phyloP scores from a whole-genome alignment of 169 alveolate genomes.

The Blepharisma undulans region DNA sequence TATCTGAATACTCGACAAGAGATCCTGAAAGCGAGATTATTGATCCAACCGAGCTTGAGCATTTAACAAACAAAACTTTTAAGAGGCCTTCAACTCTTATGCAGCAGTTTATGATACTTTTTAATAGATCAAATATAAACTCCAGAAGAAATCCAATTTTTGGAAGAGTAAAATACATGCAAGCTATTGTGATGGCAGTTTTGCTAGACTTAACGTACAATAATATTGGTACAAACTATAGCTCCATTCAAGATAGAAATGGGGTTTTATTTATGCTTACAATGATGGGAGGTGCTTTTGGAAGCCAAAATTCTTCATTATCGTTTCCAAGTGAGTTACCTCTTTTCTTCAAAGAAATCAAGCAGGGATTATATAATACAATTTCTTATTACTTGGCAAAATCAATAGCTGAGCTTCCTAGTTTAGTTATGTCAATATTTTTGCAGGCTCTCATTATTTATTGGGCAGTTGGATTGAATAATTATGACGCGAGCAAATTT shows the following conservation, averaged over 20 bases:
- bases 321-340: not conserved
- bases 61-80: not conserved
- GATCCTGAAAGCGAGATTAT: not conserved
- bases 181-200: not conserved
- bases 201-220: not conserved
- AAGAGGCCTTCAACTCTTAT: not conserved
- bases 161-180: not conserved
- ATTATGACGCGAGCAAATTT: not conserved
- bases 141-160: not conserved
- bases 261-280: not conserved
- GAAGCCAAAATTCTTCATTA: not conserved
- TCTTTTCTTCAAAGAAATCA: not conserved
- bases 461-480: constrained; percentile 23
- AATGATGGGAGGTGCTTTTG: not conserved
- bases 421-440: not conserved
- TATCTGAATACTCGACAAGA: not conserved
- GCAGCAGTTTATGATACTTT: not conserved
- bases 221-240: not conserved
- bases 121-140: not conserved
- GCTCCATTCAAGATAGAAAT: not conserved
- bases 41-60: not conserved
- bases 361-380: not conserved
- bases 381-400: not conserved
- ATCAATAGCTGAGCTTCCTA: not conserved
- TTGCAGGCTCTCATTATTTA: not conserved